These are phyloP conservation scores for Mycena maculata DNA, from an alignment of 768 basidiomycete genomes.

Conservation along the genomic window DNA sequence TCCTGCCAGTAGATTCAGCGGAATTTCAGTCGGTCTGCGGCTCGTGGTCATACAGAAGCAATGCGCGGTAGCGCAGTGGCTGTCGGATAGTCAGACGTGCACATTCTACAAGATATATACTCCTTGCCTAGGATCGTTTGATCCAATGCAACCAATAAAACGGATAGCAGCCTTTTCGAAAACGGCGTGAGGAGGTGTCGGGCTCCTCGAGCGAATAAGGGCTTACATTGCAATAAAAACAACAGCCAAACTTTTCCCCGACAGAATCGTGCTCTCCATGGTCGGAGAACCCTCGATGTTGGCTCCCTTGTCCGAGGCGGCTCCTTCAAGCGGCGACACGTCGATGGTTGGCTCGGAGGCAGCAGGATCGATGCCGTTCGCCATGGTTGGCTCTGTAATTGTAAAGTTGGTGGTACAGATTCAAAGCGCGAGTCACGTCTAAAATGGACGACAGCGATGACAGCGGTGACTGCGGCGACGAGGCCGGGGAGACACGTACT, in stretches of 20 bases:
- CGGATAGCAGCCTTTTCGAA: neutral
- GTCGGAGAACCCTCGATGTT: too few relatives aligned
- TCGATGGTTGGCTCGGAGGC: too few relatives aligned
- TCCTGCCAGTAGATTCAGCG: slow-evolving; percentile 25
- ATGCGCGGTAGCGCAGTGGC: slow-evolving; percentile 21
- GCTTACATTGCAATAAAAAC: slow-evolving; percentile 33
- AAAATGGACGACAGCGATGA: too few relatives aligned
- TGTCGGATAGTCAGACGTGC: neutral
- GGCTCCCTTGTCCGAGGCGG: too few relatives aligned
- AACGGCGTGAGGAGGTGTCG: neutral
- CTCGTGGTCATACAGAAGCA: slow-evolving; percentile 7
- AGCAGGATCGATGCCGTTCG: too few relatives aligned
- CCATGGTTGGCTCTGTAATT: too few relatives aligned
- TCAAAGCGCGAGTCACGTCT: too few relatives aligned
- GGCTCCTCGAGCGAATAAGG: neutral
- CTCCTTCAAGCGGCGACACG: too few relatives aligned
- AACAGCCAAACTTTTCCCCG: neutral
- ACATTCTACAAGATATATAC: neutral
- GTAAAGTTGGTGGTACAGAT: too few relatives aligned
- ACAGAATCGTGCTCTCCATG: slow-evolving; percentile 3
- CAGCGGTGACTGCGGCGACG: too few relatives aligned
- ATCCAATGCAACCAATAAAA: slow-evolving; percentile 5
- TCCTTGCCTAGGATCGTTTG: slow-evolving; percentile 11
- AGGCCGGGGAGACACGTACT: too few relatives aligned
- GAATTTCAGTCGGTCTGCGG: neutral